Percentiles rank a stretch among this genome's conserved stretches.
These are phyloP conservation scores for Mallotus repandus DNA, from an alignment of 441 rosid genomes.

Conservation along the genomic window DNA sequence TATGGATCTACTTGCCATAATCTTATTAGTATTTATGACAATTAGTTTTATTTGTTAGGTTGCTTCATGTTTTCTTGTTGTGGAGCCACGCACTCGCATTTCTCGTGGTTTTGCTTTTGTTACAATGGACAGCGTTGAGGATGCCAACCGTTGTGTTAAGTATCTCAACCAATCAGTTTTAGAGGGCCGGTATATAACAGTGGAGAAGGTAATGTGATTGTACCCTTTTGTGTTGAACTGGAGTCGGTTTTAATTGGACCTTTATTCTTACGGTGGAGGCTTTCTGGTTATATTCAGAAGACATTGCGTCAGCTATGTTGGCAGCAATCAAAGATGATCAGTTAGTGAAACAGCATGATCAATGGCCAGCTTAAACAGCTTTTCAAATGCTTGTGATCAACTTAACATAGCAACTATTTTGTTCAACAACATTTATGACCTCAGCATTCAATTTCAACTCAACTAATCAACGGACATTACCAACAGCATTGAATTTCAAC, in stretches of 20 bases:
- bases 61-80: constrained; percentile 83
- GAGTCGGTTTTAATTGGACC: constrained; percentile 31
- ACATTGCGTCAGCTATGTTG: constrained; percentile 90
- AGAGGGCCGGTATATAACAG: constrained; percentile 94
- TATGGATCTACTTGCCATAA: background rate
- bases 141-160: constrained; percentile 85
- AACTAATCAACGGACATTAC: constrained; percentile 95
- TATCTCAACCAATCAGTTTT: constrained; percentile 94
- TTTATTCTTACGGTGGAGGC: constrained; percentile 73
- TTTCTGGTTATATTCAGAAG: constrained; percentile 95
- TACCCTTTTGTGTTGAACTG: constrained; percentile 21
- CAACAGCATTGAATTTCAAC: constrained; percentile 67
- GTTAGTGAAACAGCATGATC: constrained; percentile 90
- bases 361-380: constrained; percentile 93
- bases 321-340: constrained; percentile 96
- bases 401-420: constrained; percentile 84
- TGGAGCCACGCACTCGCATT: constrained; percentile 89
- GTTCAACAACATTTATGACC: constrained; percentile 64
- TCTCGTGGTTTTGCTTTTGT: constrained; percentile 98
- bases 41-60: constrained; percentile 46
- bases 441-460: constrained; percentile 96
- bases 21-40: background rate
- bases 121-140: constrained; percentile 75
- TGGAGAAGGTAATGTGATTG: constrained; percentile 79
- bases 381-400: constrained; percentile 87